A percentile compares a stretch with the other conserved stretches of the same genome.
Evolutionary conservation across 805 yeast genomes (phyloP).

Genomic region (Pichia sporocuriosa): DNA sequence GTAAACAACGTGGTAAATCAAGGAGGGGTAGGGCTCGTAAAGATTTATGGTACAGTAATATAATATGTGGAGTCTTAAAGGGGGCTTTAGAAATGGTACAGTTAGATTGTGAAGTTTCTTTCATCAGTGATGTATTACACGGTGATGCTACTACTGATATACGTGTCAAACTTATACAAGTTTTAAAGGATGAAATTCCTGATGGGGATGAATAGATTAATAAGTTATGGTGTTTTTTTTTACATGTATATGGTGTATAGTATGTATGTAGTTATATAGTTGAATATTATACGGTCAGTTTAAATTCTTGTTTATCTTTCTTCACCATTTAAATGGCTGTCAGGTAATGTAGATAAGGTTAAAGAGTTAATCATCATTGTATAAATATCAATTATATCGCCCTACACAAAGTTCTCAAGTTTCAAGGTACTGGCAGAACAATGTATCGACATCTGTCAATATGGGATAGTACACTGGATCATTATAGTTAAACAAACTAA

Average conservation of each 20-base stretch:
- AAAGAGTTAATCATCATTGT: slow-evolving; percentile 21
- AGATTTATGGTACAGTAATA: slow-evolving; percentile 89
- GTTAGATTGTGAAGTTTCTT: slow-evolving; percentile 76
- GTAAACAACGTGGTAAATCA: not conserved
- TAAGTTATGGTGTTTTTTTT: not conserved
- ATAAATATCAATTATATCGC: not conserved
- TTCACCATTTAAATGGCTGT: slow-evolving; percentile 13
- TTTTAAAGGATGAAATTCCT: slow-evolving; percentile 90
- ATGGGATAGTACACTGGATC: too few relatives aligned
- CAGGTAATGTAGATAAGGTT: slow-evolving; percentile 35
- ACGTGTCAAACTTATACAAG: slow-evolving; percentile 58
- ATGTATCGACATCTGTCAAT: too few relatives aligned
- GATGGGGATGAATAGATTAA: slow-evolving; percentile 72
- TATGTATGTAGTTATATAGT: too few relatives aligned
- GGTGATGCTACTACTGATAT: slow-evolving; percentile 83
- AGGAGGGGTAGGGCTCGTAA: slow-evolving; percentile 44
- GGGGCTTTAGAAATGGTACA: slow-evolving; percentile 97
- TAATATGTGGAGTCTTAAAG: slow-evolving; percentile 80
- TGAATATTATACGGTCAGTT: slow-evolving; percentile 5
- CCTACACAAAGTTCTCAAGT: too few relatives aligned
- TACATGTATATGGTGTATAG: too few relatives aligned
- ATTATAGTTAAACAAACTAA: too few relatives aligned
- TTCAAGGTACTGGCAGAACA: too few relatives aligned
- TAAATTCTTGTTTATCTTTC: slow-evolving; percentile 8
- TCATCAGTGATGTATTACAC: slow-evolving; percentile 71